Base-by-base conservation (phyloP, 2,329 filamentous ascomycete genomes). In the Aureobasidium vineae region DNA sequence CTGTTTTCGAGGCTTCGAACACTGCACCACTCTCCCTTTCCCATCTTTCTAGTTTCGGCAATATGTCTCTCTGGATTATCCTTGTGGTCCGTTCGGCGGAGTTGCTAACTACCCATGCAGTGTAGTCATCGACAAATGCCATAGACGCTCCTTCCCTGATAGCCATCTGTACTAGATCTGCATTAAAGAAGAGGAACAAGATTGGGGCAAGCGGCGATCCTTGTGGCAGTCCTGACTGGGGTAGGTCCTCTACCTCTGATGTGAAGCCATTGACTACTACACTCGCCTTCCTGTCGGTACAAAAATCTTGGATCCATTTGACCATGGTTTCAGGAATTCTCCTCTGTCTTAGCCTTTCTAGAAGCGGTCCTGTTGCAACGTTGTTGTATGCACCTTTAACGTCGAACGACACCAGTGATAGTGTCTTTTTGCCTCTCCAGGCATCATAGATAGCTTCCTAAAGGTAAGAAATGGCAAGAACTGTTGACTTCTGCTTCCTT, bases 301-400 rank as follows among this genome's bases (percentile, higher is more conserved):
- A 75, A 69, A 75, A 76, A 11, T 67, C 69, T 21, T 75, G 57
- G 5, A 76, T 66, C 75, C 66, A 76, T 40, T 66, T 67, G 8
- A 72, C 66, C 5, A 71, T 47, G 3, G 21, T 43, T 61, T 71
- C 67, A 19, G 70, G 73, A 63, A 76, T 74, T 23, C 72, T 68
- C 70, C 73, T 67, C 41, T 67, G 70, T 69, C 68, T 72, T 43
- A 77, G 71, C 6, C 56, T 21, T 13, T 47, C 40, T 21, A 47
- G 40, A 3, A 60, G 56, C 21, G 40, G 40, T 60, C 63, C 73
- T 66, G 75, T 77, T 41, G 67, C 75, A 23, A 79, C 75, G 5
- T 76, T 71, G 56, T 80, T 80, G 66, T 77, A 80, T 60, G 75
- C 77, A 23, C 77, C 76, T 68, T 80, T 79, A 1, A 80, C 70